Percentiles rank a stretch among this genome's conserved stretches.
These are phyloP conservation scores for Geotrichum europaeum DNA, from an alignment of 1,139 yeast genomes.

Conservation along the genomic window DNA sequence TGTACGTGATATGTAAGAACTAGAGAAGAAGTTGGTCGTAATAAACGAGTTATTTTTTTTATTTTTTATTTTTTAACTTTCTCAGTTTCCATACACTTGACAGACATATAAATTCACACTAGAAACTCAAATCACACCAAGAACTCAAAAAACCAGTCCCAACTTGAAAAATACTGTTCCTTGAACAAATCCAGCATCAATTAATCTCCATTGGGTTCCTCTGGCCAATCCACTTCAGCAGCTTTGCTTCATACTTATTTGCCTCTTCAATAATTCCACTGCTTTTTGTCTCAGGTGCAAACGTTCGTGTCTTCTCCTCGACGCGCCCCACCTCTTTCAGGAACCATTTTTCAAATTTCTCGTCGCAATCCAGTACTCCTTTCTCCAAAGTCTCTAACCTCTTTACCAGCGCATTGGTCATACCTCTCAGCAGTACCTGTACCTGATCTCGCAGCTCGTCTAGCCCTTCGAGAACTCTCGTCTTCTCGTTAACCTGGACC, in stretches of 20 bases:
- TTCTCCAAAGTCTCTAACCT: conserved; percentile 4
- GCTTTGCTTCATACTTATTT: not conserved
- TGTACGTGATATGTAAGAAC: not conserved
- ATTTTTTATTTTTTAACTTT: not conserved
- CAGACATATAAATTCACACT: not conserved
- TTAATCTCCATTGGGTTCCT: not conserved
- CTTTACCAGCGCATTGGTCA: conserved; percentile 1
- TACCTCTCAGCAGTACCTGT: not conserved
- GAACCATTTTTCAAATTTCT: conserved; percentile 6
- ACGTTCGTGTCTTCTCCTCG: not conserved
- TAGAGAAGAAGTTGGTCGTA: not conserved
- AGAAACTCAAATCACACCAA: not conserved
- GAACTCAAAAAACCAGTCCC: not conserved
- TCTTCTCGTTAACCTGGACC: conserved; percentile 1
- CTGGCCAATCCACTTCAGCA: not conserved
- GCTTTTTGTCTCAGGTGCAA: not conserved
- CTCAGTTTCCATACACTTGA: not conserved
- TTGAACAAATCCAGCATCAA: not conserved
- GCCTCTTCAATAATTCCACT: not conserved
- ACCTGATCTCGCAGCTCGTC: conserved; percentile 1
- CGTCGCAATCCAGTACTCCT: conserved; percentile 1
- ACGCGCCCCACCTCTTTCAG: not conserved
- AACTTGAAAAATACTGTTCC: not conserved
- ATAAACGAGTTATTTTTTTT: not conserved
- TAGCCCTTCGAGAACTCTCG: not conserved